Base-by-base conservation (phyloP, 1,139 yeast species). In the Blastobotrys elegans region DNA sequence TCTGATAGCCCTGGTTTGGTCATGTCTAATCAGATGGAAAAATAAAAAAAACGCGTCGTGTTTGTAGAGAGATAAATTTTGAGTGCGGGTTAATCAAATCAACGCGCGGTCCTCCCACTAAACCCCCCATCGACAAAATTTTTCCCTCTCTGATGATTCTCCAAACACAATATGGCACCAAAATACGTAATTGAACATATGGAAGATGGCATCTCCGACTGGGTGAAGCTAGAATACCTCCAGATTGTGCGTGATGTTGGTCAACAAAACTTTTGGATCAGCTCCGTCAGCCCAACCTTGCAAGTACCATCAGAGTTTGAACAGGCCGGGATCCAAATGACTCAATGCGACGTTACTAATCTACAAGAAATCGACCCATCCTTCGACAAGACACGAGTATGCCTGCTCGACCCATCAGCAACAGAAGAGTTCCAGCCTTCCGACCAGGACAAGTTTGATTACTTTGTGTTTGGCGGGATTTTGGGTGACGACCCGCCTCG, bases 401-500 rank as follows among this genome's bases (percentile, higher is more conserved):
- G 97, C 61, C 70, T 92, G 48, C 75, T 92, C 47, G 97, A 92
- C 57, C 98, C 97, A 13, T 79, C 88, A 40, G 97, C 97, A 0
- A 74, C 71, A 32, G 68, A 71, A 18, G 96, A 87, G 52, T 73
- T 92, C 53, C 73, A 70, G 3, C 95, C 97, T 1, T 73, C 67
- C 45, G 97, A 92, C 59, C 68, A 72, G 2, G 64, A 66, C 1
- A 64, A 72, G 45, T 90, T 84, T 59, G 95, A 89, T 53, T 90
- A 84, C 69, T 90, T 90, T 59, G 87, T 92, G 13, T 90, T 92
- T 68, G 98, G 97, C 8, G 98, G 98, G 35, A 92, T 92, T 48
- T 75, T 92, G 43, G 98, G 98, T 2, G 95, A 90, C 54, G 97
- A 90, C 66, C 97, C 97, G 7, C 94, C 97, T 60, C 77, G 95